A percentile compares a stretch with the other conserved stretches of the same genome.
These are phyloP conservation scores for Codiaeum variegatum DNA, from an alignment of 441 rosid species.

Conservation along the genomic window DNA sequence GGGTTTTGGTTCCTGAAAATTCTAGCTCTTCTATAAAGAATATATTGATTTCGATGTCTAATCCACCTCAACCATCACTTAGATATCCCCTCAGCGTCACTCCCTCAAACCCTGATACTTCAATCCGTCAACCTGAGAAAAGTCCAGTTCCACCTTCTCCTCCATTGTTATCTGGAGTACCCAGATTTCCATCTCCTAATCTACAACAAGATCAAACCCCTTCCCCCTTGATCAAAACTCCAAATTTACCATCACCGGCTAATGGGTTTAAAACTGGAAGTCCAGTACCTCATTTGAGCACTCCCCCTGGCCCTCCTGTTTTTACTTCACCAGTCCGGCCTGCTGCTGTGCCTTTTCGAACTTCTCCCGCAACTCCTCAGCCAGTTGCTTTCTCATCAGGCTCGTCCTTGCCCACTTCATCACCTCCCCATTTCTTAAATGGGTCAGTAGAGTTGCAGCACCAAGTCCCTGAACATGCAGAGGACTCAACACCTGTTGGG, in stretches of 20 bases:
- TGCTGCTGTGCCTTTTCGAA: constrained; percentile 91
- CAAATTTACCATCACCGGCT: constrained; percentile 50
- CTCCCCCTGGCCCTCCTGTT: constrained; percentile 94
- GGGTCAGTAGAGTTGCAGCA: constrained; percentile 55
- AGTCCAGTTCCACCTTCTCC: constrained; percentile 44
- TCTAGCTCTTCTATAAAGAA: constrained; percentile 2
- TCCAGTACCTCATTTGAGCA: constrained; percentile 71
- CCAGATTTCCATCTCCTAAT: constrained; percentile 59
- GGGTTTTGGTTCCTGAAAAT: neutral
- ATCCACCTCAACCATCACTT: constrained; percentile 43
- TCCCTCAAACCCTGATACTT: constrained; percentile 41
- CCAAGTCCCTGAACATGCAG: constrained; percentile 50
- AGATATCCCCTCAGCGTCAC: constrained; percentile 39
- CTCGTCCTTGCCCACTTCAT: constrained; percentile 71
- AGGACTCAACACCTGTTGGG: constrained; percentile 40
- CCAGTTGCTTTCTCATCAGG: constrained; percentile 76
- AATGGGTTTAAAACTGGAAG: constrained; percentile 66
- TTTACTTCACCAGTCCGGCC: constrained; percentile 90
- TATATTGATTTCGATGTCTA: constrained; percentile 48
- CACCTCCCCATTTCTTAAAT: constrained; percentile 76
- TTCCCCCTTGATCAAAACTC: constrained; percentile 55
- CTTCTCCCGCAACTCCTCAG: constrained; percentile 89
- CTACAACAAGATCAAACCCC: constrained; percentile 57
- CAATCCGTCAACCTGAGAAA: constrained; percentile 43
- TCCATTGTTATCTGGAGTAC: constrained; percentile 43